These are phyloP conservation scores for Bigelowiella natans DNA, from an alignment of 78 protist species.

Conservation along the genomic window DNA sequence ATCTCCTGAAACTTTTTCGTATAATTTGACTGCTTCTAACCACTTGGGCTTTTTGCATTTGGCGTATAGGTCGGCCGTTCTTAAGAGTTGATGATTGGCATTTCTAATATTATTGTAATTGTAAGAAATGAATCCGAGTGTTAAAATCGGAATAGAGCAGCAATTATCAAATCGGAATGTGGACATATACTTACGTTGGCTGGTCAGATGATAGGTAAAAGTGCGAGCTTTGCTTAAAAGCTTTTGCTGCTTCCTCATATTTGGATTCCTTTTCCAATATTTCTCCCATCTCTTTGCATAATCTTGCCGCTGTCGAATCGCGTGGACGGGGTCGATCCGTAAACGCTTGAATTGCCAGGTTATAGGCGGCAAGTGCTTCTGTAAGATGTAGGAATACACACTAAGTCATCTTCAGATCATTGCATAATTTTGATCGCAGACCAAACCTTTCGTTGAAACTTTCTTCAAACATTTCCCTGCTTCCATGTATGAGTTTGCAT, in stretches of 20 bases:
- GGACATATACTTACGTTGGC: neutral
- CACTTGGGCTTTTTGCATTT: neutral
- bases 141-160: too few species aligned
- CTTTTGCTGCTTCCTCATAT: neutral
- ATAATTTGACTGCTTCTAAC: neutral
- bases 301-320: neutral
- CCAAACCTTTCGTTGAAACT: neutral
- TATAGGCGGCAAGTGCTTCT: neutral
- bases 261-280: neutral
- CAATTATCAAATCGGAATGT: too few species aligned
- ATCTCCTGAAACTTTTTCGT: neutral
- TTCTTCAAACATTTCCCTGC: neutral
- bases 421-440: too few species aligned
- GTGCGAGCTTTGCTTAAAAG: neutral
- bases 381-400: too few species aligned
- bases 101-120: too few species aligned
- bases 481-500: neutral
- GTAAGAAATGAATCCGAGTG: too few species aligned
- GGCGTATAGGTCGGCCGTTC: neutral
- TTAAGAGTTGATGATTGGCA: neutral
- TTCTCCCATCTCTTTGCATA: neutral
- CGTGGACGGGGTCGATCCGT: neutral
- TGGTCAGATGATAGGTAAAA: neutral
- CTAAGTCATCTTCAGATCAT: too few species aligned
- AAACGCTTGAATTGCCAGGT: neutral